Evolutionary conservation across 2,329 filamentous ascomycete genomes (phyloP), one percentile per base, ranked within the genome.

Genomic region (Ceratocystis destructans): DNA sequence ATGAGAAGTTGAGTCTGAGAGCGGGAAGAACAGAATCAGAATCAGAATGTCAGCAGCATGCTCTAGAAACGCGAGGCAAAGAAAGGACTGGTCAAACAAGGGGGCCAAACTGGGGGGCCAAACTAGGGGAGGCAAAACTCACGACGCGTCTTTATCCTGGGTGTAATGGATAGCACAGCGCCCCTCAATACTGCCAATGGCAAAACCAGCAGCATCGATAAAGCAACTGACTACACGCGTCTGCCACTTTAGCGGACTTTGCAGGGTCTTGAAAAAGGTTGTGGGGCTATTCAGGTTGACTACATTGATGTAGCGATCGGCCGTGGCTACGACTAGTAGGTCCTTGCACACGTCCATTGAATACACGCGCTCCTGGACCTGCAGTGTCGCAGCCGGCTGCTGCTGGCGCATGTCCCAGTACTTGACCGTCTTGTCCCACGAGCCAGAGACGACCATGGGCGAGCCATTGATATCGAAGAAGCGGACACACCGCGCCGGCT

Each of bases 81-180:
- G 22, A 33, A 50, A 45, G 15, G 45, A 4, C 45, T 20, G n/a
- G 17, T 59, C 22, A 22, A 22, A 22, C 22, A 22, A 22, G 22
- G 22, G 22, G 22, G 22, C 22, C 3, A 48, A 37, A 22, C 17
- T 15, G 37, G 17, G 10, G 53, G 46, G n/a, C n/a, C 3, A 48
- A 37, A 22, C 17, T 15, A 45, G 17, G 10, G 53, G 46, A 45
- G 28, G 20, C 5, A 46, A 37, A 45, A 72, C 79, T 73, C 79
- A 87, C 87, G 77, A 83, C 2, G 88, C 79, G 74, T 99, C 91
- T 77, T 96, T 96, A 55, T 99, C 94, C 72, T 99, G 93, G 45
- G 96, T 90, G 72, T 99, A 97, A 75, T 99, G 94, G 70, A 99
- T 99, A 1, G 94, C 94, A 75, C 94, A 99, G 66, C 94, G 88